Conservation (phyloP, 1,284 basidiomycete species). For the Boletus smithii region DNA sequence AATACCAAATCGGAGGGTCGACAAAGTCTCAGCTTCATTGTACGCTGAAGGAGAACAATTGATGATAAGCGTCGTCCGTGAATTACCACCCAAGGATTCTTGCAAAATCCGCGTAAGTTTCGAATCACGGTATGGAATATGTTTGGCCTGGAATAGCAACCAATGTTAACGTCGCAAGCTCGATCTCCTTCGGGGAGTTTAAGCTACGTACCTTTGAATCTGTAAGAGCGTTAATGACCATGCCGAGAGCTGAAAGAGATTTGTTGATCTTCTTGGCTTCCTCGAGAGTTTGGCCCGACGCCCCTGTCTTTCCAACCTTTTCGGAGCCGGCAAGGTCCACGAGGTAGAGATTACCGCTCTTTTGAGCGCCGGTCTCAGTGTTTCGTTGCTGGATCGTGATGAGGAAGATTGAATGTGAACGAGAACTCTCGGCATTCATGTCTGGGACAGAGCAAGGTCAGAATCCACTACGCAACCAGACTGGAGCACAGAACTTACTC, state of each 20-base stretch:
- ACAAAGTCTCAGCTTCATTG: slow-evolving; percentile 97
- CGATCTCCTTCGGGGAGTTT: not conserved
- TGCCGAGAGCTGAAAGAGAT: slow-evolving; percentile 93
- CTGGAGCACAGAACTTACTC: slow-evolving; percentile 53
- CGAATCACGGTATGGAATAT: slow-evolving; percentile 98
- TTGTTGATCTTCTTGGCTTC: slow-evolving; percentile 99
- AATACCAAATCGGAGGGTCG: slow-evolving; percentile 97
- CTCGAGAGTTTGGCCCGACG: slow-evolving; percentile 97
- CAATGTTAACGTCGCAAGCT: slow-evolving; percentile 6
- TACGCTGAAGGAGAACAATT: slow-evolving; percentile 98
- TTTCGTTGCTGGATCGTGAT: slow-evolving; percentile 97
- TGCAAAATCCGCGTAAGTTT: slow-evolving; percentile 99
- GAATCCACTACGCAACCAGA: not conserved
- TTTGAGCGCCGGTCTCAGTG: slow-evolving; percentile 92
- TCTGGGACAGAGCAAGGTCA: slow-evolving; percentile 51
- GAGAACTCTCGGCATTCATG: slow-evolving; percentile 99
- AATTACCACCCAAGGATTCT: slow-evolving; percentile 99
- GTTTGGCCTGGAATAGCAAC: slow-evolving; percentile 69
- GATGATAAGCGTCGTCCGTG: slow-evolving; percentile 97
- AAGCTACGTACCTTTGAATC: slow-evolving; percentile 77
- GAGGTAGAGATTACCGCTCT: slow-evolving; percentile 95
- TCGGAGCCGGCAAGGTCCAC: slow-evolving; percentile 99
- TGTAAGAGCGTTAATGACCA: slow-evolving; percentile 99
- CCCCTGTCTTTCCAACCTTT: slow-evolving; percentile 99
- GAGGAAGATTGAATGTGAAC: slow-evolving; percentile 98